Conservation (phyloP, 2,329 filamentous ascomycete species). For the Clarireedia monteithiana region DNA sequence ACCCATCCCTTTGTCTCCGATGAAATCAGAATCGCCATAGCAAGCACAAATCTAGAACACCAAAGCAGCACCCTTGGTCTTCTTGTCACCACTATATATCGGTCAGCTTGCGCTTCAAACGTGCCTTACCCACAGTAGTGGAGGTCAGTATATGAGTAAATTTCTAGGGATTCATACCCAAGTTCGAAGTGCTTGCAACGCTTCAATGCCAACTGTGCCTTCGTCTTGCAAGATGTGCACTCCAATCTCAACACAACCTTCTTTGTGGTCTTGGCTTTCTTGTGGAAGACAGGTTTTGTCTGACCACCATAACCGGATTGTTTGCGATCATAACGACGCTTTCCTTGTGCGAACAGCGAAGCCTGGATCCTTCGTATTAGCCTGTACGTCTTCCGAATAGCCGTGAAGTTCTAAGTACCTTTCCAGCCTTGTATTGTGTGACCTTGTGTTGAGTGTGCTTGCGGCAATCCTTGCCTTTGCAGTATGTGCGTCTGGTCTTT, state of each 20-base stretch:
- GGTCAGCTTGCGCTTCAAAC: neutral
- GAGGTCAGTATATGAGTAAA: neutral
- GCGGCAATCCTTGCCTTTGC: constrained; percentile 91
- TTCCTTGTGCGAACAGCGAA: constrained; percentile 95
- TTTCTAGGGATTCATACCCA: constrained; percentile 57
- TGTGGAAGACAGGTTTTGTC: constrained; percentile 99
- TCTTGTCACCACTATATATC: constrained; percentile 90
- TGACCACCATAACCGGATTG: constrained; percentile 99
- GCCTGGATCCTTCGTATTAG: constrained; percentile 39
- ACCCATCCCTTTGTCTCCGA: constrained; percentile 22
- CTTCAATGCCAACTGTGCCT: constrained; percentile 96
- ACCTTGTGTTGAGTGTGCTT: constrained; percentile 91
- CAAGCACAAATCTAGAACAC: constrained; percentile 73
- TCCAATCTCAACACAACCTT: constrained; percentile 98
- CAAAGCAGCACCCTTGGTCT: constrained; percentile 99
- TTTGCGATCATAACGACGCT: constrained; percentile 99
- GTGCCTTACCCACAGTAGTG: neutral
- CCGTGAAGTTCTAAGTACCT: constrained; percentile 45
- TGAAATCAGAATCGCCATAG: constrained; percentile 16
- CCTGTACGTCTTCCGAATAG: constrained; percentile 1
- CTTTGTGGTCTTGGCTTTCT: constrained; percentile 99
- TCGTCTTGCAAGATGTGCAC: constrained; percentile 96
- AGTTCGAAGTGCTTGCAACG: constrained; percentile 99
- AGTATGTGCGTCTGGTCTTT: constrained; percentile 95
- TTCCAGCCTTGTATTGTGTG: constrained; percentile 95